These are phyloP conservation scores for Rugonectria rugulosa DNA, from an alignment of 2,329 filamentous ascomycete genomes.

Conservation along the genomic window DNA sequence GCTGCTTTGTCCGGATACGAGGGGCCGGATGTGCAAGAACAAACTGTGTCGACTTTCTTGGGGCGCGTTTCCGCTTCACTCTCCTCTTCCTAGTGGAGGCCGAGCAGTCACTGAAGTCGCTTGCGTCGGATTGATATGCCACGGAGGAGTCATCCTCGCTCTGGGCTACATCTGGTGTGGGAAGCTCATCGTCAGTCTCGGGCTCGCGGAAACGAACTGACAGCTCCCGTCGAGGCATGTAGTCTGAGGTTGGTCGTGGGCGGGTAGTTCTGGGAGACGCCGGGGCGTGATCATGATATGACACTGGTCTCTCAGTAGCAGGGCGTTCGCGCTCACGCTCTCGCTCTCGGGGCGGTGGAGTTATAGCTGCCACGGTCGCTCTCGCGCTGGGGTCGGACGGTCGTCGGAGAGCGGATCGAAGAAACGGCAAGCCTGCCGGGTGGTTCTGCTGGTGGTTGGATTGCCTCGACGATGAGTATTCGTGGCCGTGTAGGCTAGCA, in stretches of 20 bases:
- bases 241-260: constrained; percentile 48
- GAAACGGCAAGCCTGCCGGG: constrained; percentile 47
- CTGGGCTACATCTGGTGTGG: constrained; percentile 25
- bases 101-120: constrained; percentile 56
- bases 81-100: constrained; percentile 47
- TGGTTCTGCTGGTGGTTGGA: constrained; percentile 41
- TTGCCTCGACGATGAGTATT: constrained; percentile 56
- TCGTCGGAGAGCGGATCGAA: constrained; percentile 52
- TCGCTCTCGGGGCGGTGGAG: constrained; percentile 16
- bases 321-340: too few relatives aligned
- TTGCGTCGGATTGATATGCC: constrained; percentile 50
- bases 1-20: constrained; percentile 64
- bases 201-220: constrained; percentile 57
- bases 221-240: constrained; percentile 49
- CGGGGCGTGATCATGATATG: constrained; percentile 37
- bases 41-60: constrained; percentile 68
- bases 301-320: constrained; percentile 29
- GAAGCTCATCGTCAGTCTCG: constrained; percentile 39
- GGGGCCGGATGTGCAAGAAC: constrained; percentile 74
- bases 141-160: constrained; percentile 59
- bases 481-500: constrained; percentile 67
- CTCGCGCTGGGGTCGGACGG: constrained; percentile 41
- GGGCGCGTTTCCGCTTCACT: constrained; percentile 52
- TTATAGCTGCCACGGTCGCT: constrained; percentile 20
- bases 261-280: constrained; percentile 32